These are phyloP conservation scores for Aureoboletus auriporus DNA, from an alignment of 768 basidiomycete species.

Conservation along the genomic window DNA sequence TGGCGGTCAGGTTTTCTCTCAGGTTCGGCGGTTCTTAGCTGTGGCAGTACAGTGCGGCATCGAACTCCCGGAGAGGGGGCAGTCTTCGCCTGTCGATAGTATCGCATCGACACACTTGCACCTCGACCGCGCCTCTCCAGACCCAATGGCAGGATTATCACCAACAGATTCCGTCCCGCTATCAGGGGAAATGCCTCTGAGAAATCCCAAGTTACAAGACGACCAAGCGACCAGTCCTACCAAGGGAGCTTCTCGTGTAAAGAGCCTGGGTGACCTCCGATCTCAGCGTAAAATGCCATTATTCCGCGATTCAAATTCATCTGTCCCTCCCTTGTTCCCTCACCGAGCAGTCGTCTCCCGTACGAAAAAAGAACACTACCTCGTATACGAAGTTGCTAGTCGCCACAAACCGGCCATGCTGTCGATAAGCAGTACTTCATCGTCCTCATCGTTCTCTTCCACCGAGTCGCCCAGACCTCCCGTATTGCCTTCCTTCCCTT, in stretches of 20 bases:
- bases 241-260: slow-evolving; percentile 39
- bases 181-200: slow-evolving; percentile 14
- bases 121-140: slow-evolving; percentile 13
- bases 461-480: slow-evolving; percentile 46
- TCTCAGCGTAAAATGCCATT: slow-evolving; percentile 25
- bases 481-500: slow-evolving; percentile 56
- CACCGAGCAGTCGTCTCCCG: slow-evolving; percentile 24
- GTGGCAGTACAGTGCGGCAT: slow-evolving; percentile 74
- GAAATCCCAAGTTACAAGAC: slow-evolving; percentile 27
- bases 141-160: slow-evolving; percentile 11
- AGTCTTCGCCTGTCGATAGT: slow-evolving; percentile 23
- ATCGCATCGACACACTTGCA: slow-evolving; percentile 15
- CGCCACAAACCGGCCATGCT: slow-evolving; percentile 41
- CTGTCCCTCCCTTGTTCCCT: slow-evolving; percentile 33
- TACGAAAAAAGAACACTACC: slow-evolving; percentile 38
- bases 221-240: slow-evolving; percentile 18
- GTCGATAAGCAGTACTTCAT: slow-evolving; percentile 71
- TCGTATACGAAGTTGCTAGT: slow-evolving; percentile 33
- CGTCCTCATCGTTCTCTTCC: slow-evolving; percentile 67
- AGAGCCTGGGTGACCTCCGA: slow-evolving; percentile 53
- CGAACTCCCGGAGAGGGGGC: slow-evolving; percentile 53
- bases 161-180: slow-evolving; percentile 2
- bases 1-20: slow-evolving; percentile 76
- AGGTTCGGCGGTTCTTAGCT: slow-evolving; percentile 75
- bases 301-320: slow-evolving; percentile 36